Evolutionary conservation across 1,284 basidiomycete species (phyloP).

Genomic region (Trametes pubescens): DNA sequence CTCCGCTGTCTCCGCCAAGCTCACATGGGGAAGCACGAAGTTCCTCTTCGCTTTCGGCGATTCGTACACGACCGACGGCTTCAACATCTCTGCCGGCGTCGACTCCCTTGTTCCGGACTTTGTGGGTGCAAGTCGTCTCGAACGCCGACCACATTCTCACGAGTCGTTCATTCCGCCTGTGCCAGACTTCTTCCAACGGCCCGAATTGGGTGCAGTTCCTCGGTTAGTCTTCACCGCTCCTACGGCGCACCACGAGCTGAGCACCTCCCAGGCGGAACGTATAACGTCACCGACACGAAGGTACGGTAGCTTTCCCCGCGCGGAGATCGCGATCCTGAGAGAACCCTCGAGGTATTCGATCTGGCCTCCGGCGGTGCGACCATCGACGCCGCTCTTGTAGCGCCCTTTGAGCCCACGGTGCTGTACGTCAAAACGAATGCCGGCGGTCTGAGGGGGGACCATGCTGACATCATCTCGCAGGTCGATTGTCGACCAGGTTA

Average conservation of each 20-base stretch:
- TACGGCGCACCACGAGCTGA: conserved; percentile 18
- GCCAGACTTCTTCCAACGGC: conserved; percentile 65
- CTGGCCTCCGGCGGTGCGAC: conserved; percentile 69
- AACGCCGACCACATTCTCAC: conserved; percentile 27
- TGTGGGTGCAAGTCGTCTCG: conserved; percentile 46
- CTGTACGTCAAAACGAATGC: conserved; percentile 47
- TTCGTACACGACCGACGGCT: conserved; percentile 61
- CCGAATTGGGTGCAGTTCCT: conserved; percentile 69
- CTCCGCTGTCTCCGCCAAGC: conserved; percentile 33
- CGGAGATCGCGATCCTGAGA: conserved; percentile 21
- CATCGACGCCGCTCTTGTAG: conserved; percentile 65
- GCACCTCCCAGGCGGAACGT: conserved; percentile 47
- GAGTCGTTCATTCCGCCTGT: conserved; percentile 22
- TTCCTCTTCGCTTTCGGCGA: conserved; percentile 66
- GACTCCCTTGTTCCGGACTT: conserved; percentile 60
- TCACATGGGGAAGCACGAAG: conserved; percentile 46
- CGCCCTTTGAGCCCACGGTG: conserved; percentile 63
- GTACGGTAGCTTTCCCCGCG: conserved; percentile 39
- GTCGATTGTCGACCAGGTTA: conserved; percentile 69
- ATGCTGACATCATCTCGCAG: conserved; percentile 41
- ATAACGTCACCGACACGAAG: conserved; percentile 64
- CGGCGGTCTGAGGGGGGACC: background rate
- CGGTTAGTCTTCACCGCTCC: conserved; percentile 44
- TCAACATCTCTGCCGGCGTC: conserved; percentile 65
- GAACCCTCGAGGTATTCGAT: conserved; percentile 56